These are phyloP conservation scores for Pseudocercospora fuligena DNA, from an alignment of 2,329 filamentous ascomycete species.

Conservation along the genomic window DNA sequence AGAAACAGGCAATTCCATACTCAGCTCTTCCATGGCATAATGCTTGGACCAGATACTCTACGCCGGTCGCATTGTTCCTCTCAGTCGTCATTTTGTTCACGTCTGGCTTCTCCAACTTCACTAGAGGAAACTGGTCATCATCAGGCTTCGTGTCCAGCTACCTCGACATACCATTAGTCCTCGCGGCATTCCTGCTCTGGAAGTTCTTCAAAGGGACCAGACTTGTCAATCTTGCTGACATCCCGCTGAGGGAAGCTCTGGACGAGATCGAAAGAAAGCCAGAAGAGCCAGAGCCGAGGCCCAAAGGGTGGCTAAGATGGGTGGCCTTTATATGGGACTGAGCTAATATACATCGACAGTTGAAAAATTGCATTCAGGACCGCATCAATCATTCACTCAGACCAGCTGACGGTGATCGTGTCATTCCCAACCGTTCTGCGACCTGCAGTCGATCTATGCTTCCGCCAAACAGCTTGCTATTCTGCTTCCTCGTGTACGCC, in stretches of 20 bases:
- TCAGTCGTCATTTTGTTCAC: conserved; percentile 39
- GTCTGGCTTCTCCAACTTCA: conserved; percentile 37
- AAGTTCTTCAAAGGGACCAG: conserved; percentile 34
- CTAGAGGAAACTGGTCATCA: conserved; percentile 35
- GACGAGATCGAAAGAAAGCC: conserved; percentile 31
- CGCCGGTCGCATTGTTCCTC: conserved; percentile 39
- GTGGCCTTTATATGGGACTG: conserved; percentile 33
- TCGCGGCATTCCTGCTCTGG: conserved; percentile 33
- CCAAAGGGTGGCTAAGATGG: conserved; percentile 28
- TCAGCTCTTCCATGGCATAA: conserved; percentile 41
- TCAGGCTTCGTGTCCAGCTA: conserved; percentile 43
- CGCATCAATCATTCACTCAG: neutral
- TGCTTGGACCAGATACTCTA: conserved; percentile 43
- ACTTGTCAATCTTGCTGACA: conserved; percentile 32
- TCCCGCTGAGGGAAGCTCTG: conserved; percentile 32
- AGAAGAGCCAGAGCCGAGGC: conserved; percentile 25
- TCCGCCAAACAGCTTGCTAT: conserved; percentile 8
- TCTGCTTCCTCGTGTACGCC: conserved; percentile 18
- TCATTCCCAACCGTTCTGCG: conserved; percentile 7
- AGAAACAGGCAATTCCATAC: conserved; percentile 32
- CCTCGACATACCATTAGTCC: conserved; percentile 36
- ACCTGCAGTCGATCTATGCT: conserved; percentile 9
- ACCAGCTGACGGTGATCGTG: neutral
- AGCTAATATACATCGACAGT: conserved; percentile 16
- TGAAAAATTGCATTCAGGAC: neutral